Conservation (phyloP, 345 rosid genomes). For the Anastatica hierochuntica region DNA sequence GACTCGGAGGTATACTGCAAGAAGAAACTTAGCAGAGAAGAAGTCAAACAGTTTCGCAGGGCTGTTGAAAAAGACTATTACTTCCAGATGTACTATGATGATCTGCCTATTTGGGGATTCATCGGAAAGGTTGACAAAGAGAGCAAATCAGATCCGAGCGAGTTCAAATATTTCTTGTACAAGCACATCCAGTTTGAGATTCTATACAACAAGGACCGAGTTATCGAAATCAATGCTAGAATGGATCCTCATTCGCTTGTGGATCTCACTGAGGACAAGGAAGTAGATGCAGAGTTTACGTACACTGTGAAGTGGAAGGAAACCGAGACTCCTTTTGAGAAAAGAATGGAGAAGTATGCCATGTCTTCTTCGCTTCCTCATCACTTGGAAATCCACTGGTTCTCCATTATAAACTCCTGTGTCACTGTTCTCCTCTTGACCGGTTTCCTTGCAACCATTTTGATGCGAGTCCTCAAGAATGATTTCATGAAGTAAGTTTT, state of each 20-base stretch:
- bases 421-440: constrained; percentile 56
- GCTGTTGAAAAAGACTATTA: constrained; percentile 37
- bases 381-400: constrained; percentile 52
- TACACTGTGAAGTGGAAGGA: constrained; percentile 51
- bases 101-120: constrained; percentile 51
- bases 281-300: constrained; percentile 38
- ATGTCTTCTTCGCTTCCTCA: constrained; percentile 40
- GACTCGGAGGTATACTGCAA: constrained; percentile 34
- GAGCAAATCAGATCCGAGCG: constrained; percentile 30
- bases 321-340: constrained; percentile 38
- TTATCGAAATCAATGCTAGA: constrained; percentile 35
- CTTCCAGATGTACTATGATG: constrained; percentile 58
- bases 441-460: constrained; percentile 50
- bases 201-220: constrained; percentile 41
- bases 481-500: constrained; percentile 49
- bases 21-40: constrained; percentile 33
- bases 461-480: constrained; percentile 49
- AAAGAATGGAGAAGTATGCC: constrained; percentile 51
- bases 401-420: constrained; percentile 47
- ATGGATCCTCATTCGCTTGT: constrained; percentile 32
- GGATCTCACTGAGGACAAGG: constrained; percentile 46
- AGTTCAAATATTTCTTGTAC: constrained; percentile 34
- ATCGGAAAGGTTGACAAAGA: constrained; percentile 43
- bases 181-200: constrained; percentile 41
- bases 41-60: constrained; percentile 35